Evolutionary conservation across 306 rosid genomes (phyloP).

Genomic region (Malus orientalis): DNA sequence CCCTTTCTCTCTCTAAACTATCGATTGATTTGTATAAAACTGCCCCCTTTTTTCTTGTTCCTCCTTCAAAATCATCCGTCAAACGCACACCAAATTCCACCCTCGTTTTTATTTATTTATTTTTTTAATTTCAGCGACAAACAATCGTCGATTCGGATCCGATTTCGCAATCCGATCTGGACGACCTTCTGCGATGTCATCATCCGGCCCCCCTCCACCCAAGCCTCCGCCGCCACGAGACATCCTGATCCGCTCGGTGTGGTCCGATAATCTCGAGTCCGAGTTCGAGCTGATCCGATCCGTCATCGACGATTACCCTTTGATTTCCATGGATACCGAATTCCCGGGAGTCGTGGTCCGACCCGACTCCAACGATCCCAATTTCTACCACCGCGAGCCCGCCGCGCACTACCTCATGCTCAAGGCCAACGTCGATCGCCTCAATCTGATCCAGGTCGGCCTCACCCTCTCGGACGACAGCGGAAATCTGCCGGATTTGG

Average conservation of each 20-base stretch:
- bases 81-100: neutral
- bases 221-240: neutral
- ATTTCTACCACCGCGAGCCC: neutral
- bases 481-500: conserved; percentile 51
- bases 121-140: neutral
- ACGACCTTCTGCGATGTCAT: conserved; percentile 20
- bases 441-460: conserved; percentile 64
- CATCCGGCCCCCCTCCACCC: neutral
- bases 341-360: conserved; percentile 66
- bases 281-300: conserved; percentile 46
- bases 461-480: conserved; percentile 39
- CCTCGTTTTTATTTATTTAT: neutral
- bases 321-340: conserved; percentile 70
- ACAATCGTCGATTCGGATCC: conserved; percentile 1
- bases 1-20: neutral
- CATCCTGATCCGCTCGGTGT: conserved; percentile 46
- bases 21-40: neutral
- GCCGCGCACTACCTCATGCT: conserved; percentile 33
- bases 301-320: conserved; percentile 27
- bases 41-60: neutral
- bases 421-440: conserved; percentile 69
- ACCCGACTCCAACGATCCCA: conserved; percentile 21
- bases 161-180: conserved; percentile 1
- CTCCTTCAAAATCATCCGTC: neutral
- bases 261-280: conserved; percentile 41